Base-by-base conservation (phyloP, 192 early-diverging fungal genomes). In the Dissophora ornata region DNA sequence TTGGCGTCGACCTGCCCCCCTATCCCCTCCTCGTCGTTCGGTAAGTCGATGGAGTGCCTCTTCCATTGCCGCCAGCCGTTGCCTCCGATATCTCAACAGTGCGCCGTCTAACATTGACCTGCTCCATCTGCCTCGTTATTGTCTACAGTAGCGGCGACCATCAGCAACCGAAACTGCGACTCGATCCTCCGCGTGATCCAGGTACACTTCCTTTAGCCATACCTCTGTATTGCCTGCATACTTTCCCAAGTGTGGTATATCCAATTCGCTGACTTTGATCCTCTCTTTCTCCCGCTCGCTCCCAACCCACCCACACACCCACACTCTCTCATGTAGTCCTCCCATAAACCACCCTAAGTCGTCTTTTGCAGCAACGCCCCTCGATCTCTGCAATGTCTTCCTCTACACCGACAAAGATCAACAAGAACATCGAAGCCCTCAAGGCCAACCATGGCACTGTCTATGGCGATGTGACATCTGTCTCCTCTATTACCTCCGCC, bases 1-100 rank as follows among this genome's bases (percentile, higher is more conserved):
- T 63, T 71, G 69, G 69, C 69, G 60, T 62, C 60, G 52, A 56
- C 69, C 50, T 63, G 54, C 69, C 69, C 61, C 61, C 53, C 22
- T 56, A 21, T 9, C 61, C 45, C 24, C 29, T 48, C 44, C 19
- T 63, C 60, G 69, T 51, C 67, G n/a, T n/a, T 25, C 19, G 56
- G 67, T 69, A 54, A 44, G 67, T 16, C n/a, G n/a, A n/a, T n/a
- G n/a, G n/a, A n/a, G n/a, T n/a, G n/a, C n/a, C n/a, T n/a, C n/a
- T n/a, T n/a, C n/a, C n/a, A n/a, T n/a, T n/a, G n/a, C n/a, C n/a
- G n/a, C n/a, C n/a, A n/a, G n/a, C n/a, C n/a, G n/a, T n/a, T n/a
- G n/a, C n/a, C n/a, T n/a, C n/a, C n/a, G n/a, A n/a, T n/a, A n/a
- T n/a, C n/a, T n/a, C n/a, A n/a, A n/a, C n/a, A n/a, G n/a, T n/a